Evolutionary conservation across 148 eudicot genomes (phyloP), one percentile per base, ranked within the genome.

Genomic region (Linanthus parryae): DNA sequence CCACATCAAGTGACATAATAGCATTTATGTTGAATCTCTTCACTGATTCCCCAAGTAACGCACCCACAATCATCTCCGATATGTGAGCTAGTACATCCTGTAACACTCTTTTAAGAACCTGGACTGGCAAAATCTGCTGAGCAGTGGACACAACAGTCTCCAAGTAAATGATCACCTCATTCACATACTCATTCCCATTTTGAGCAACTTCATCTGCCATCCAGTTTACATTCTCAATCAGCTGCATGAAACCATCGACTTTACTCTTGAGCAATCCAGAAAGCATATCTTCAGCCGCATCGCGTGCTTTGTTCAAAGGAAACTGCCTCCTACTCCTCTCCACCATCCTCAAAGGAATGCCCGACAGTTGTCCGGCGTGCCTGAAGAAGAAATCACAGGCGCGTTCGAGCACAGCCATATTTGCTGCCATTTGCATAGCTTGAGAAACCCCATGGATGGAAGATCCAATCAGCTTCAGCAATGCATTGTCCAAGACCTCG

Each of bases 371-470:
- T 10, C 95, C 98, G 33, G 98, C 95, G 38, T 92, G 95, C 54
- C 81, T 82, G 47, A 83, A 92, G 70, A 92, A 83, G 66, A 81
- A 92, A 64, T 92, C 98, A 57, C 98, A 92, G n/a, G 98, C 98
- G 19, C 95, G 94, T 67, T 92, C 98, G 46, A 92, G 74, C 23
- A 84, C 98, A 44, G 90, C 84, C 98, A 92, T 87, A 56, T 92
- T 92, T 0, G 98, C 98, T 29, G 98, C 98, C 61, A 83, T 83
- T 52, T 83, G 89, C 98, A 86, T 91, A 34, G 98, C 98, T 31
- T 91, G 98, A 3, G 95, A 81, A 37, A 87, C 98, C 2, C 98
- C 98, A 59, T 68, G 75, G 37, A 92, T 66, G 2, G 82, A 68
- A 19, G 73, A 60, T 40, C 41, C 79, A 16, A 87, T 87, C 39